A percentile compares a stretch with the other conserved stretches of the same genome.
These are phyloP conservation scores for Daldinia concentrica DNA, from an alignment of 495 filamentous ascomycete species.

Conservation along the genomic window DNA sequence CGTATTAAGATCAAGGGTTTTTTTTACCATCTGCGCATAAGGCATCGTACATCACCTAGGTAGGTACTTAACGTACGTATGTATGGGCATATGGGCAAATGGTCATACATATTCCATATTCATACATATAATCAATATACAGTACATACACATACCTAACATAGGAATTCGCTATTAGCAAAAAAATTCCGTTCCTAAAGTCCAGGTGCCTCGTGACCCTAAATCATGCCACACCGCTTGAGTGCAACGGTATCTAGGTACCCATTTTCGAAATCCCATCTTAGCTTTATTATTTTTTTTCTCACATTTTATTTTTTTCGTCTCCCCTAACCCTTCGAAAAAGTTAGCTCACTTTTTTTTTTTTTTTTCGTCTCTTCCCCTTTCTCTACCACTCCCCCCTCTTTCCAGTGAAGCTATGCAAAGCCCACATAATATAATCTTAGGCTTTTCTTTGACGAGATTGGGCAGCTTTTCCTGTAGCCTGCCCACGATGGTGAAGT, in stretches of 20 bases:
- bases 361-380: slow-evolving; percentile 9
- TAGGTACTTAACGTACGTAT: not conserved
- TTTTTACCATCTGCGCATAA: not conserved
- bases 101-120: not conserved
- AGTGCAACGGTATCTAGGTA: slow-evolving; percentile 45
- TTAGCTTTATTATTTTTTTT: slow-evolving; percentile 21
- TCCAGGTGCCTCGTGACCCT: slow-evolving; percentile 42
- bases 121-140: slow-evolving; percentile 1
- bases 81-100: not conserved
- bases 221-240: slow-evolving; percentile 45
- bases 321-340: not conserved
- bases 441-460: slow-evolving; percentile 28
- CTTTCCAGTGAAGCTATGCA: slow-evolving; percentile 26
- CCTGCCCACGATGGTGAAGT: slow-evolving; percentile 32
- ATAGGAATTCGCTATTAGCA: slow-evolving; percentile 30
- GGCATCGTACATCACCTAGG: not conserved
- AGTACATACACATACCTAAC: not conserved
- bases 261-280: slow-evolving; percentile 32
- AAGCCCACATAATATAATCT: slow-evolving; percentile 32
- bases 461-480: slow-evolving; percentile 32
- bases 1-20: slow-evolving; percentile 20
- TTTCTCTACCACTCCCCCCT: slow-evolving; percentile 8
- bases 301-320: not conserved
- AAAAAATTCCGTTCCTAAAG: slow-evolving; percentile 35
- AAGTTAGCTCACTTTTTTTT: slow-evolving; percentile 1